Evolutionary conservation across 345 rosid genomes (phyloP), one percentile per base, ranked within the genome.

Genomic region (Dovyalis caffra): DNA sequence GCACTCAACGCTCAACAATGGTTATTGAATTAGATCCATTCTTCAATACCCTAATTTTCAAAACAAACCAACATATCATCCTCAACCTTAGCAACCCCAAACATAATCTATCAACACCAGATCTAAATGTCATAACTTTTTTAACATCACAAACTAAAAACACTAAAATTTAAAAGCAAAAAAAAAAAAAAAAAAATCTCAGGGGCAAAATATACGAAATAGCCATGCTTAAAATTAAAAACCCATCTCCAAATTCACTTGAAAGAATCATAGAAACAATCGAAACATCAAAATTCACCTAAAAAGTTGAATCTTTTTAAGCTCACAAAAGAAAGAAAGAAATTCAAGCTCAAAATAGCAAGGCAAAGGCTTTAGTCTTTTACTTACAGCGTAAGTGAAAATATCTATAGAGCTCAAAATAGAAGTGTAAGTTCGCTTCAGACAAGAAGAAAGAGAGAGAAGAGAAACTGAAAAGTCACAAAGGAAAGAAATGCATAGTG

Each of bases 391-490:
- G 69, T 28, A 40, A 65, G 76, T n/a, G 67, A 73, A 53, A 73
- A 71, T 58, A 38, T 28, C 8, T 49, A 14, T 14, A 14, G 49
- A 64, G 53, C 69, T 43, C 68, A 35, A 78, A 66, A 58, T 11
- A 28, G 56, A 75, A 76, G 79, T 69, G 77, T 74, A 80, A 79
- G 82, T 67, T 49, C 34, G 15, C 76, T 75, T 62, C 61, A 64
- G 80, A 78, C 81, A 76, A 76, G 76, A 72, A 77, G 75, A 61
- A 79, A 81, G 56, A 85, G 74, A 77, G 76, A 71, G 74, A 65
- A 18, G 80, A 86, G 87, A 82, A 81, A 73, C 81, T 73, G 73
- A 76, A 83, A 85, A 82, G 85, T 80, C 83, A 23, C 76, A 77
- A 64, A 45, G 56, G 15, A 29, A 33, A 65, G 33, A 62, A 49